These are phyloP conservation scores for Lodderomyces beijingensis DNA, from an alignment of 1,139 yeast genomes.

Conservation along the genomic window DNA sequence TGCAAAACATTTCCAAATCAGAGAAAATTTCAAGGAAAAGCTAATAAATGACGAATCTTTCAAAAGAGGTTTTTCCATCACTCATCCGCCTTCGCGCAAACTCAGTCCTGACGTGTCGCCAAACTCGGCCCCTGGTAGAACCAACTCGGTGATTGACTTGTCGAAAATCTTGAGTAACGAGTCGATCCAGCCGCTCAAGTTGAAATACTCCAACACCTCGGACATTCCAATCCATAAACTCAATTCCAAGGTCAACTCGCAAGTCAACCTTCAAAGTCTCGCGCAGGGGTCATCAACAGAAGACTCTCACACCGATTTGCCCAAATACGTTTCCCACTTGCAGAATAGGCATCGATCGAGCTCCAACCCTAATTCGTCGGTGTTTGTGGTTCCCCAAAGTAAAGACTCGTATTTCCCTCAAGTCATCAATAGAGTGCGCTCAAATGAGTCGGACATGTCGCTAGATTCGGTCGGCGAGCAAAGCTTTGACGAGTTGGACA, in stretches of 20 bases:
- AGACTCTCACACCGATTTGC: slow-evolving; percentile 25
- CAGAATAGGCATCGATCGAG: slow-evolving; percentile 18
- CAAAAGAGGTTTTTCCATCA: slow-evolving; percentile 27
- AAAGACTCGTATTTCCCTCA: slow-evolving; percentile 32
- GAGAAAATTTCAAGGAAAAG: slow-evolving; percentile 34
- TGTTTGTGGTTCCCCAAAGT: slow-evolving; percentile 15
- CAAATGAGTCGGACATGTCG: slow-evolving; percentile 17
- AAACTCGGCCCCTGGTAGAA: slow-evolving; percentile 39
- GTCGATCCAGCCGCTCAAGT: slow-evolving; percentile 40
- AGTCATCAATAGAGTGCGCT: slow-evolving; percentile 15
- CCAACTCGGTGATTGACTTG: slow-evolving; percentile 42
- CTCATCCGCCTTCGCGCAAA: slow-evolving; percentile 32
- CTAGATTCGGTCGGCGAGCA: slow-evolving; percentile 16
- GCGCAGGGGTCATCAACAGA: slow-evolving; percentile 12
- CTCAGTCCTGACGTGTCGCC: slow-evolving; percentile 45
- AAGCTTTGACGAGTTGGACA: slow-evolving; percentile 21
- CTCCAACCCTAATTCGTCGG: slow-evolving; percentile 18
- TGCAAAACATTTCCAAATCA: slow-evolving; percentile 25
- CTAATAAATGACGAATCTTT: slow-evolving; percentile 39
- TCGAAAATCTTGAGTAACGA: slow-evolving; percentile 33
- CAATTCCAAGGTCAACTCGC: slow-evolving; percentile 42
- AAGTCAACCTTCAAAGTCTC: slow-evolving; percentile 13
- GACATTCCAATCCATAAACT: slow-evolving; percentile 40
- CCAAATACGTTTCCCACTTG: slow-evolving; percentile 16
- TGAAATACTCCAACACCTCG: slow-evolving; percentile 35